A percentile compares a stretch with the other conserved stretches of the same genome.
These are phyloP conservation scores for Spizellomyces sp. DNA, from an alignment of 192 early-diverging fungal genomes.

Conservation along the genomic window DNA sequence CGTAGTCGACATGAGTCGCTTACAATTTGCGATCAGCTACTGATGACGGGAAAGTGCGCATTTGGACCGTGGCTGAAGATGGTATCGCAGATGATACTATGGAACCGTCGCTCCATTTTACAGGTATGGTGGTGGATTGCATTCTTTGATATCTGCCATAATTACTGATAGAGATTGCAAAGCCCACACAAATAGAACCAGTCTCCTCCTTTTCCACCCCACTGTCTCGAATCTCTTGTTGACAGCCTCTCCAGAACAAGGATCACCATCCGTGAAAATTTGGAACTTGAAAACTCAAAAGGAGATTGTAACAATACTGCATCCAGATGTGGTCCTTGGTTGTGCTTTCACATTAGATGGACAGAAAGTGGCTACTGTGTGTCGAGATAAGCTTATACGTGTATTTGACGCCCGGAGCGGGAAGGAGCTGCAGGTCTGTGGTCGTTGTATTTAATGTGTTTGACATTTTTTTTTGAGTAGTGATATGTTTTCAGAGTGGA, in stretches of 20 bases:
- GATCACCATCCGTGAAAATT: conserved; percentile 44
- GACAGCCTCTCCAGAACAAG: conserved; percentile 62
- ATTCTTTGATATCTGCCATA: neutral
- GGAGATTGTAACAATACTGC: conserved; percentile 9
- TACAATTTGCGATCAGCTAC: conserved; percentile 5
- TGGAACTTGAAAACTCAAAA: conserved; percentile 58
- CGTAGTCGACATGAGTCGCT: neutral
- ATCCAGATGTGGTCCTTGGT: conserved; percentile 35
- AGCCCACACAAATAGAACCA: conserved; percentile 55
- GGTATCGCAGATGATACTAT: conserved; percentile 58
- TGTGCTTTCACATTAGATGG: conserved; percentile 58
- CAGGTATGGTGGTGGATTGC: neutral
- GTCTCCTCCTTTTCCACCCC: conserved; percentile 62
- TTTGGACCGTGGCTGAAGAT: conserved; percentile 57
- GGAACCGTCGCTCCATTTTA: conserved; percentile 31
- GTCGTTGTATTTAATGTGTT: neutral
- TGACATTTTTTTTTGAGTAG: neutral
- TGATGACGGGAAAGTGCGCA: conserved; percentile 67
- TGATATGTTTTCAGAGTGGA: conserved; percentile 37
- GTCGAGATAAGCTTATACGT: conserved; percentile 68
- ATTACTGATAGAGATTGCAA: neutral
- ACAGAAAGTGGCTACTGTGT: conserved; percentile 62
- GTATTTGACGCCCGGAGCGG: conserved; percentile 66
- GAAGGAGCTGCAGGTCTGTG: conserved; percentile 44
- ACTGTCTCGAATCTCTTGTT: conserved; percentile 56